A percentile compares a stretch with the other conserved stretches of the same genome.
These are phyloP conservation scores for Neofusicoccum ribis DNA, from an alignment of 2,329 filamentous ascomycete genomes.

Conservation along the genomic window DNA sequence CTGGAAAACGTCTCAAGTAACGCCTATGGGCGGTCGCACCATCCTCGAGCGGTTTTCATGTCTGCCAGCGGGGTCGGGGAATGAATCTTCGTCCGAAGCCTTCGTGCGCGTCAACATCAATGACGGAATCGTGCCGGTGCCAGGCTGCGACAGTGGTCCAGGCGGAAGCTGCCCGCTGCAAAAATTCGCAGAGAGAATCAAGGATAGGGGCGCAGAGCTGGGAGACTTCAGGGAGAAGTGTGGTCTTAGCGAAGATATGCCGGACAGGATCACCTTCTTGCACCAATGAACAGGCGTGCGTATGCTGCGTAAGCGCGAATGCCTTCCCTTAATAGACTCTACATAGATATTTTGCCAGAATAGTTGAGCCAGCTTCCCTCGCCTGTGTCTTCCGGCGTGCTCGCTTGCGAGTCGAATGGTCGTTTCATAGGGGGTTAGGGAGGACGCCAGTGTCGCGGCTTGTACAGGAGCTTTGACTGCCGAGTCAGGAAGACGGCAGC, in stretches of 20 bases:
- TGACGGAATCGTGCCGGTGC: slow-evolving; percentile 54
- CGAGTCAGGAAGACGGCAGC: slow-evolving; percentile 2
- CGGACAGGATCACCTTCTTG: slow-evolving; percentile 50
- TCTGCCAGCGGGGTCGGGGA: slow-evolving; percentile 16
- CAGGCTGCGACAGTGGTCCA: slow-evolving; percentile 49
- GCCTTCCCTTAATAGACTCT: background rate
- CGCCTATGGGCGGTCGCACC: slow-evolving; percentile 59
- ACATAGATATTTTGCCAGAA: background rate
- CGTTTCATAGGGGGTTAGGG: slow-evolving; percentile 12
- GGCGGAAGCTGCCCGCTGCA: slow-evolving; percentile 50
- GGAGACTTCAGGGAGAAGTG: slow-evolving; percentile 53
- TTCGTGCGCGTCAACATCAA: slow-evolving; percentile 59
- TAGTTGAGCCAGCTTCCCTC: slow-evolving; percentile 1
- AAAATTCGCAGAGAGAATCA: slow-evolving; percentile 45
- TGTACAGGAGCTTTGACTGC: background rate
- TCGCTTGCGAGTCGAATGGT: slow-evolving; percentile 8
- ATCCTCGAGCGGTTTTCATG: slow-evolving; percentile 57
- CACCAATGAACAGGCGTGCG: slow-evolving; percentile 40
- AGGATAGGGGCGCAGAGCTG: slow-evolving; percentile 42
- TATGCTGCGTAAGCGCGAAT: background rate
- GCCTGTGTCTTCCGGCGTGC: slow-evolving; percentile 3
- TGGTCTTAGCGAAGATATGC: slow-evolving; percentile 43
- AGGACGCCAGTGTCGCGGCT: slow-evolving; percentile 8
- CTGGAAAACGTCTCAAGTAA: slow-evolving; percentile 58
- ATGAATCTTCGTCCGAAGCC: slow-evolving; percentile 21